A percentile compares a stretch with the other conserved stretches of the same genome.
phyloP scores from a whole-genome alignment of 306 rosid species.

The Acacia acuminata region DNA sequence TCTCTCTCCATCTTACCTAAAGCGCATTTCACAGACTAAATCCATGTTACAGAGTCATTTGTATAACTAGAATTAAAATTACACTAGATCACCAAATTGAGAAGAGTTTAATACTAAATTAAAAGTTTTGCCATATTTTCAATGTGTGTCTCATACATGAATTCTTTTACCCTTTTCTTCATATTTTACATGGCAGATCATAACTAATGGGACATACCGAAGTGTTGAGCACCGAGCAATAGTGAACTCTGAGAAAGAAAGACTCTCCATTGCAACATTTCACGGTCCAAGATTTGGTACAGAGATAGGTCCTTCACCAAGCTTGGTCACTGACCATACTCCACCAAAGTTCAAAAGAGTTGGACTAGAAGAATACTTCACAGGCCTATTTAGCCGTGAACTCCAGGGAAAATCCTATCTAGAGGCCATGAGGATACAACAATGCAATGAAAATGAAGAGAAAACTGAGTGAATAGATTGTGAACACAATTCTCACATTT shows the following conservation, averaged over 20 bases:
- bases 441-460: not conserved
- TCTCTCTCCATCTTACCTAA: no score
- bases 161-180: not conserved
- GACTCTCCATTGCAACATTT: constrained; percentile 51
- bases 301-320: constrained; percentile 43
- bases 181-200: constrained; percentile 32
- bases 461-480: not conserved
- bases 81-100: no score
- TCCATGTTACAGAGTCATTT: no score
- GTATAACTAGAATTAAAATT: no score
- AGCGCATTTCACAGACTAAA: no score
- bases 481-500: not conserved
- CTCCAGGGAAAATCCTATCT: constrained; percentile 45
- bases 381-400: constrained; percentile 34
- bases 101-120: not conserved
- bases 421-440: constrained; percentile 31
- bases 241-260: constrained; percentile 37
- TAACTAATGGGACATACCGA: constrained; percentile 37
- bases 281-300: constrained; percentile 16
- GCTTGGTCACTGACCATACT: constrained; percentile 37
- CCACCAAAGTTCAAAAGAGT: constrained; percentile 41
- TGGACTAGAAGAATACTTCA: constrained; percentile 22
- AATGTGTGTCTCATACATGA: not conserved
- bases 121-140: not conserved
- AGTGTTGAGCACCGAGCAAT: constrained; percentile 47